These are phyloP conservation scores for Hemisphaericaspora nanyangensis DNA, from an alignment of 805 yeast genomes.

Conservation along the genomic window DNA sequence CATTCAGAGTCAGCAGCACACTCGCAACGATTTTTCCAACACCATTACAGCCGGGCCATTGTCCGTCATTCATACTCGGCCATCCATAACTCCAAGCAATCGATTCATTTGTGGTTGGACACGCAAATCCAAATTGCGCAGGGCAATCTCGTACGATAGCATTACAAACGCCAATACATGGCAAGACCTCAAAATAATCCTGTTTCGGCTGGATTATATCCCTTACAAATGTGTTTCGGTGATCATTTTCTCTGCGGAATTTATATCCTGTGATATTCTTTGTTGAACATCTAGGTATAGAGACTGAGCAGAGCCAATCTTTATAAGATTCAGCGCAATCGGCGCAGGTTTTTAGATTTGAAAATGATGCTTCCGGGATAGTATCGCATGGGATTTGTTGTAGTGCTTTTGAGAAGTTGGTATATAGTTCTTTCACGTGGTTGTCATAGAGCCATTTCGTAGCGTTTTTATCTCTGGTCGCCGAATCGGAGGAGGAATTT, in stretches of 20 bases:
- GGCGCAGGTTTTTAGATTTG: conserved; percentile 69
- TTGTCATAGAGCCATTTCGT: conserved; percentile 51
- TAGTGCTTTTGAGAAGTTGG: conserved; percentile 70
- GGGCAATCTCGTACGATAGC: conserved; percentile 84
- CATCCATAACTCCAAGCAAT: conserved; percentile 42
- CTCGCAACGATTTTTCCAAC: conserved; percentile 22
- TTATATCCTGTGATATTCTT: conserved; percentile 40
- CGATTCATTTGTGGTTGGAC: conserved; percentile 51
- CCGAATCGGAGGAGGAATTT: too few relatives aligned
- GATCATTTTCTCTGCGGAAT: conserved; percentile 42
- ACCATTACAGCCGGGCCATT: conserved; percentile 34
- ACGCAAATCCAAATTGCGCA: conserved; percentile 63
- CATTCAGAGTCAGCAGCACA: neutral
- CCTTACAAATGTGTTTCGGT: conserved; percentile 57
- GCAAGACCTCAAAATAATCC: conserved; percentile 74
- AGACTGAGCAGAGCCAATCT: conserved; percentile 85
- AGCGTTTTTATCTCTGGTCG: conserved; percentile 5
- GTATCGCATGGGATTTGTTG: conserved; percentile 76
- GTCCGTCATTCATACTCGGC: conserved; percentile 15
- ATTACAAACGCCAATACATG: conserved; percentile 80
- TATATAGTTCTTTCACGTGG: conserved; percentile 51
- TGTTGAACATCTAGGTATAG: conserved; percentile 83
- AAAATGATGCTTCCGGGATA: conserved; percentile 59
- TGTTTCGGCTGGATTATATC: conserved; percentile 49
- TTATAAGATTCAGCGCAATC: conserved; percentile 71